Percentiles rank a stretch among this genome's conserved stretches.
phyloP scores from a whole-genome alignment of 345 rosid species.

The Syzygium aqueum region DNA sequence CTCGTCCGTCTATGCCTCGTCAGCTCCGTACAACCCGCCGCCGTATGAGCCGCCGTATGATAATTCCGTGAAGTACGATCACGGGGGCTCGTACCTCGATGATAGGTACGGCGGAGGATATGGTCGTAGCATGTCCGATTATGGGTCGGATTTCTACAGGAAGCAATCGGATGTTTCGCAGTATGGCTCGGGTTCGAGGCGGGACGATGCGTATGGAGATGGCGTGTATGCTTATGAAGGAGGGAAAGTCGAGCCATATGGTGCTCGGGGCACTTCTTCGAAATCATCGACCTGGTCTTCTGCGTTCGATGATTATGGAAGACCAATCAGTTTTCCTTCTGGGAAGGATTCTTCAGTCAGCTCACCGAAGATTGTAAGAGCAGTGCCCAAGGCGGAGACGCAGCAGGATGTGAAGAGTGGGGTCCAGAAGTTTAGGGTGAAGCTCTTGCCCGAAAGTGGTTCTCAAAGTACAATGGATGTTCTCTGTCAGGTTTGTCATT shows the following conservation, averaged over 20 bases:
- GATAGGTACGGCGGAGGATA: slow-evolving; percentile 39
- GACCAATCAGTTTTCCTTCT: slow-evolving; percentile 56
- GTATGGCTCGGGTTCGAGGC: slow-evolving; percentile 24
- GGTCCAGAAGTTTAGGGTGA: slow-evolving; percentile 95
- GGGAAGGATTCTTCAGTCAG: slow-evolving; percentile 38
- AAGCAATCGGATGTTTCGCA: slow-evolving; percentile 45
- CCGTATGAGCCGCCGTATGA: slow-evolving; percentile 35
- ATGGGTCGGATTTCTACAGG: slow-evolving; percentile 52
- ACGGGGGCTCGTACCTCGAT: slow-evolving; percentile 23
- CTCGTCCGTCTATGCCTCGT: slow-evolving; percentile 41
- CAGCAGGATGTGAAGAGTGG: slow-evolving; percentile 76
- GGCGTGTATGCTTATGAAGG: slow-evolving; percentile 86
- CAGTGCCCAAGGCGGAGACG: slow-evolving; percentile 79
- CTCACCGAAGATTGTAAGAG: slow-evolving; percentile 74
- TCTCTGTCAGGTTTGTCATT: slow-evolving; percentile 69
- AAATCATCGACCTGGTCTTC: slow-evolving; percentile 60
- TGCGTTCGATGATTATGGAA: slow-evolving; percentile 86
- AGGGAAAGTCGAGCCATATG: slow-evolving; percentile 82
- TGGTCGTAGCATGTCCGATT: slow-evolving; percentile 34
- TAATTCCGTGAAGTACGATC: slow-evolving; percentile 51
- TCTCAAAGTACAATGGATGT: slow-evolving; percentile 87
- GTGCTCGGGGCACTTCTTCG: slow-evolving; percentile 87
- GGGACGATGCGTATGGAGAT: slow-evolving; percentile 62
- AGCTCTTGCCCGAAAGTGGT: slow-evolving; percentile 72
- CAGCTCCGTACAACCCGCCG: slow-evolving; percentile 21